Percentiles rank a stretch among this genome's conserved stretches.
Conservation (phyloP, 2,329 filamentous ascomycete genomes). For the Calonectria pseudoreteaudii region DNA sequence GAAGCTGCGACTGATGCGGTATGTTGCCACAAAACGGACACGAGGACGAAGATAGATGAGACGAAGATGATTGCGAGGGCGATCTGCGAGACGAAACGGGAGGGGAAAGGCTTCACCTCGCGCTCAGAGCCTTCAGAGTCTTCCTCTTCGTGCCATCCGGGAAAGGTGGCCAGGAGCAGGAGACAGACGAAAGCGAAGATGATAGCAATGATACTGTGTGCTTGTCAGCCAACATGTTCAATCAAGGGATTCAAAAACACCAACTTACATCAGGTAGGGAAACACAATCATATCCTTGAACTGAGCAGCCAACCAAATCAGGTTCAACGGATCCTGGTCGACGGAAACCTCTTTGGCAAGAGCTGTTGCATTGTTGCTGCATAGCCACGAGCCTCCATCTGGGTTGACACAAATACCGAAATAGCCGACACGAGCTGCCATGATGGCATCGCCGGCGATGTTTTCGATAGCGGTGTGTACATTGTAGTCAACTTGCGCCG, state of each 20-base stretch:
- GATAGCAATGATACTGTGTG: slow-evolving; percentile 88
- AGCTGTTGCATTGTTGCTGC: slow-evolving; percentile 96
- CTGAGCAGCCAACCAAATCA: slow-evolving; percentile 96
- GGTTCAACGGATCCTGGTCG: slow-evolving; percentile 94
- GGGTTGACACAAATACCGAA: slow-evolving; percentile 98
- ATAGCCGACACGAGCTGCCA: slow-evolving; percentile 95
- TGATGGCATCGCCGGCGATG: slow-evolving; percentile 84
- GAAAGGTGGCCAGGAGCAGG: slow-evolving; percentile 94
- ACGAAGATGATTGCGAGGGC: slow-evolving; percentile 93
- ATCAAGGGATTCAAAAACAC: too few species aligned
- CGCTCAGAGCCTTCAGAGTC: slow-evolving; percentile 84
- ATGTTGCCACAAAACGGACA: slow-evolving; percentile 89
- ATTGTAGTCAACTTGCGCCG: slow-evolving; percentile 90
- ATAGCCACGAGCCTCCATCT: slow-evolving; percentile 90
- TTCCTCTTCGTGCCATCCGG: slow-evolving; percentile 94
- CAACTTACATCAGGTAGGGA: slow-evolving; percentile 88
- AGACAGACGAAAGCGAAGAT: slow-evolving; percentile 98
- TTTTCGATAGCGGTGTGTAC: slow-evolving; percentile 87
- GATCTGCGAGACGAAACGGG: slow-evolving; percentile 90
- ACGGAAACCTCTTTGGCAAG: slow-evolving; percentile 89
- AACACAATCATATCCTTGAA: slow-evolving; percentile 99
- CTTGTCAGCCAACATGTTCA: slow-evolving; percentile 6
- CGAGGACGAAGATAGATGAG: slow-evolving; percentile 76
- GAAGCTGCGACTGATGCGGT: slow-evolving; percentile 96
- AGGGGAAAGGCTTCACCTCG: slow-evolving; percentile 95